Evolutionary conservation across 2,329 filamentous ascomycete species (phyloP).

Genomic region (Cladophialophora yegresii): DNA sequence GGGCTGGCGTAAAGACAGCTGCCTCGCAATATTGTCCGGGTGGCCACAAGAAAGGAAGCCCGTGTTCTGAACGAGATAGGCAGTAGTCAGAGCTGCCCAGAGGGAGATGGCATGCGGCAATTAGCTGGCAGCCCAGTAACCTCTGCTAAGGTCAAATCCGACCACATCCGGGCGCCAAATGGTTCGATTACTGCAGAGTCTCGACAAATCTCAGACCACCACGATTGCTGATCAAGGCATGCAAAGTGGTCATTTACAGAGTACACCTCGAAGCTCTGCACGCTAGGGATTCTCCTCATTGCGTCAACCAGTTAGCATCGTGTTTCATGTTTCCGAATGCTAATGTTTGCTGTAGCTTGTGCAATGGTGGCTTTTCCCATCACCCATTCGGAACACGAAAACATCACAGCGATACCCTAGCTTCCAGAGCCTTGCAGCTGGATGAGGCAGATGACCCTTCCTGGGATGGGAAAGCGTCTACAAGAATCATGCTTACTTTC

Average conservation of each 20-base stretch:
- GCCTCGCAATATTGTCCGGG: slow-evolving; percentile 13
- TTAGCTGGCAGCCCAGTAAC: slow-evolving; percentile 5
- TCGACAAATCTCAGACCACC: slow-evolving; percentile 26
- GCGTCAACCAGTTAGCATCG: slow-evolving; percentile 1
- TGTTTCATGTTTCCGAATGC: slow-evolving; percentile 12
- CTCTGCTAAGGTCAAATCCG: slow-evolving; percentile 7
- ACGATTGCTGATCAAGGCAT: slow-evolving; percentile 7
- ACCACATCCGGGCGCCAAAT: slow-evolving; percentile 13
- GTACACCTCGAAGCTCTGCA: not conserved
- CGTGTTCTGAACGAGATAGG: slow-evolving; percentile 8
- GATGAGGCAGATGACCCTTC: slow-evolving; percentile 18
- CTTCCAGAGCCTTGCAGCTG: slow-evolving; percentile 20
- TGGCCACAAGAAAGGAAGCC: slow-evolving; percentile 9
- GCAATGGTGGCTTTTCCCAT: slow-evolving; percentile 15
- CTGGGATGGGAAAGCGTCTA: slow-evolving; percentile 10
- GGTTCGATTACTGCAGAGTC: not conserved
- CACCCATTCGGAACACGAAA: slow-evolving; percentile 15
- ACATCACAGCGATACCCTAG: not conserved
- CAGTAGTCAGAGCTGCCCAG: not conserved
- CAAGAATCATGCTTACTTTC: slow-evolving; percentile 17
- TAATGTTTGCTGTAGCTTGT: slow-evolving; percentile 4
- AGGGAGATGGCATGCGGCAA: slow-evolving; percentile 4
- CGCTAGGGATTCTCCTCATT: not conserved
- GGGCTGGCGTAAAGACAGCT: slow-evolving; percentile 7
- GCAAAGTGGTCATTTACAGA: not conserved